Base-by-base conservation (phyloP, 192 early-diverging fungal species). In the Mortierella antarctica region DNA sequence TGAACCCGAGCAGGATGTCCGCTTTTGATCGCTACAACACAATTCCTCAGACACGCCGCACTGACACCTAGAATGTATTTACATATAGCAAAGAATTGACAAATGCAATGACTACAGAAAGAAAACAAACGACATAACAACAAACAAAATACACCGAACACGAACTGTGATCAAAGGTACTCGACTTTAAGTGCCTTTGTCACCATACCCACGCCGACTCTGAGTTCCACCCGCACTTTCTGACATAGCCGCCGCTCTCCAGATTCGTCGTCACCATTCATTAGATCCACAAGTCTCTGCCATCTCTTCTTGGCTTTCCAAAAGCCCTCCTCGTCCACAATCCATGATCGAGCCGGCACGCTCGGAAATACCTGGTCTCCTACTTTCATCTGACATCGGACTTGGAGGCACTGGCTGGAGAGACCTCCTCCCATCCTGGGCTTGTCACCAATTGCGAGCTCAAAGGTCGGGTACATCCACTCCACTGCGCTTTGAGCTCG, bases 151-250 rank as follows among this genome's bases (percentile, higher is more conserved):
- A 57, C 21, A 2, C 21, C 1, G 21, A 21, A 10, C 21, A 23
- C 17, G 10, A 20, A 15, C 1, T 20, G 17, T 15, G 4, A 12
- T 50, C 46, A 68, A 8, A 68, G 46, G n/a, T 68, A 68, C 7
- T 57, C 55, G 56, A 68, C 66, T n/a, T 57, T 68, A 31, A 68
- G 55, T 13, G 59, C 69, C 44, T 71, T 71, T 47, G 60, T 45
- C 41, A 71, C 49, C 58, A 71, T 62, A 20, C 56, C 56, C 0
- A 62, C 42, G n/a, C 69, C 69, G 18, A 71, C 61, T 20, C 39
- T 45, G 11, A 71, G 42, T 12, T 63, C 60, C 4, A 71, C 69
- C 4, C 60, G 48, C 13, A 62, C 41, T n/a, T 51, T 62, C n/a
- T 62, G 58, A 21, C 18, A 9, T 31, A 3, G 31, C 31, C 31